Base-by-base conservation (phyloP, 1,284 basidiomycete species). In the Rhodotorula mucilaginosa region DNA sequence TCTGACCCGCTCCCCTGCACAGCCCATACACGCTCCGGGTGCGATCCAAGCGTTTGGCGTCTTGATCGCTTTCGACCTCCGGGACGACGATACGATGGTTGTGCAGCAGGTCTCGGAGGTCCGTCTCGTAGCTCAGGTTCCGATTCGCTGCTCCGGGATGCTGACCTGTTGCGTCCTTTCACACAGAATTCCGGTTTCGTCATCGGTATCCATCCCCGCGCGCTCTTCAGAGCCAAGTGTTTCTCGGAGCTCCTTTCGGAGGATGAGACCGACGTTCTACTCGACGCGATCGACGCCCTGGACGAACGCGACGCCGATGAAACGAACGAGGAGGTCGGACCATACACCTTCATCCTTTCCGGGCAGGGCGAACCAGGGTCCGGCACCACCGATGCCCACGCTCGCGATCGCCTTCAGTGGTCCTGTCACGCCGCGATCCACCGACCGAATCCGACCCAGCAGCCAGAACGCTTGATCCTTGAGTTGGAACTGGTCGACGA, bases 11-110 rank as follows among this genome's bases (percentile, higher is more conserved):
- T 46, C 21, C n/a, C 16, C 29, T 26, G 12, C 4, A 15, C 63
- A 76, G 88, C 92, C 92, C 0, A 94, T 96, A 64, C 87, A 88
- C 16, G 89, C 89, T 0, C 92, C 92, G 5, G 92, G 92, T 3
- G 89, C 92, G 0, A 87, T 94, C 0, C 92, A 96, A 82, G 88
- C 88, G 0, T 96, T 91, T 79, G 92, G 92, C 15, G 89, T 93
- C 1, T 84, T 94, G 23, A 85, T 95, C 62, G 90, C 87, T 0
- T 82, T 93, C 2, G 87, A 90, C 72, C 88, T 92, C 77, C 82
- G 87, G 46, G 87, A 89, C 2, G 82, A 83, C 4, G 88, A 85
- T 15, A 83, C 84, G 13, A 81, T 93, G 46, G 76, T 85, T 3
- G 89, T 94, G 23, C 85, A 89, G 16, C 92, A 93, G 78, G 90